Conservation (phyloP, 805 yeast genomes). For the Candida anglica region DNA sequence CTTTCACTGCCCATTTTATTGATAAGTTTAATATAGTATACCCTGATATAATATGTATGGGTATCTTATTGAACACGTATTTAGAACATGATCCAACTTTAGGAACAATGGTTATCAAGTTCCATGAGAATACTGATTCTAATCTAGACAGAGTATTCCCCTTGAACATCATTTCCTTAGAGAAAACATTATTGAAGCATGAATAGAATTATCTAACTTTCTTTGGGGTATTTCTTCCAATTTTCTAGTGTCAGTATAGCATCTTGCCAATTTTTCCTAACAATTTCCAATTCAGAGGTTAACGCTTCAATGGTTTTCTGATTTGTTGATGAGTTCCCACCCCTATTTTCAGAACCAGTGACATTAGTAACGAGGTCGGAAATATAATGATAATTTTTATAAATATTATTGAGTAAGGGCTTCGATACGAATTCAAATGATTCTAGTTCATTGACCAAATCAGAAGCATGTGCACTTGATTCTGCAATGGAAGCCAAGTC, state of each 20-base stretch:
- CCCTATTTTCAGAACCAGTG: constrained; percentile 6
- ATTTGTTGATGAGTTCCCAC: neutral
- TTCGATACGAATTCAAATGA: constrained; percentile 30
- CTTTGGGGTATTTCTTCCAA: constrained; percentile 22
- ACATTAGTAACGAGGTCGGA: constrained; percentile 10
- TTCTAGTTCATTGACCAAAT: constrained; percentile 22
- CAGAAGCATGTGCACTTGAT: constrained; percentile 14
- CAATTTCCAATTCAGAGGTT: constrained; percentile 27
- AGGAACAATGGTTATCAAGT: neutral
- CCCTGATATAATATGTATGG: constrained; percentile 21
- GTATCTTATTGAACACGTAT: constrained; percentile 24
- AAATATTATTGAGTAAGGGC: constrained; percentile 32
- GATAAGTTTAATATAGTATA: constrained; percentile 14
- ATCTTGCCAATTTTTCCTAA: constrained; percentile 35
- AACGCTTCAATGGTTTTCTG: constrained; percentile 17
- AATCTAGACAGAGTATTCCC: constrained; percentile 23
- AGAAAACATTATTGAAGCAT: constrained; percentile 22
- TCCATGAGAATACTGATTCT: no score
- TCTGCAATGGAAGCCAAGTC: constrained; percentile 9
- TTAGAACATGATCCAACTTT: constrained; percentile 12
- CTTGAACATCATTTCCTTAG: constrained; percentile 22
- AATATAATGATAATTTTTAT: constrained; percentile 30
- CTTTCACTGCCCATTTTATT: constrained; percentile 11
- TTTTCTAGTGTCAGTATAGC: constrained; percentile 35
- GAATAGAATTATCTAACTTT: neutral